Conservation (phyloP, 2,329 filamentous ascomycete species). For the Diaporthe eres region DNA sequence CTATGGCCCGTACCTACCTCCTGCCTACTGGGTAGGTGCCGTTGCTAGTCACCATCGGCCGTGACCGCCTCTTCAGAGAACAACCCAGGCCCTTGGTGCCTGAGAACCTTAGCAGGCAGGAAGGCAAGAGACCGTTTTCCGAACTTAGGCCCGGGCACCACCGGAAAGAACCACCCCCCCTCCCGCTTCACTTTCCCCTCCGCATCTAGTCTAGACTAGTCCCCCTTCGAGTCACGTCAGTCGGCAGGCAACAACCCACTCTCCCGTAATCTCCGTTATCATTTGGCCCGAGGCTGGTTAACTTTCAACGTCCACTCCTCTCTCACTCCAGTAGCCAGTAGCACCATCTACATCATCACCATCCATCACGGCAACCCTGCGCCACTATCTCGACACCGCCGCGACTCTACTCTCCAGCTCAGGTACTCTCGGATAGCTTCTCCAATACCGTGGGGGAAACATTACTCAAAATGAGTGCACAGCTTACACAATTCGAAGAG, state of each 20-base stretch:
- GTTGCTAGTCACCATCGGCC: not conserved
- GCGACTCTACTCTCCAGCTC: conserved; percentile 6
- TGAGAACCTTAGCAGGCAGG: conserved; percentile 1
- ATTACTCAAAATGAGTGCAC: conserved; percentile 53
- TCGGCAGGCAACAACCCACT: conserved; percentile 16
- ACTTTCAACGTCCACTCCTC: conserved; percentile 13
- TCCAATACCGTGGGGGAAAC: not conserved
- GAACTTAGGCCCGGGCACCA: conserved; percentile 8
- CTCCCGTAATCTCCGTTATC: conserved; percentile 30
- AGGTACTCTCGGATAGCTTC: conserved; percentile 31
- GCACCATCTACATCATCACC: not conserved
- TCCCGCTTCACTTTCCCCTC: not conserved
- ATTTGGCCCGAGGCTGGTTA: not conserved
- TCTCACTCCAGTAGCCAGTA: not conserved
- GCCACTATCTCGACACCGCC: not conserved
- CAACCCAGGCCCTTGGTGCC: conserved; percentile 2
- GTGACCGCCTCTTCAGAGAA: conserved; percentile 22
- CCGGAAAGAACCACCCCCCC: conserved; percentile 10
- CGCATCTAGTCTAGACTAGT: conserved; percentile 8
- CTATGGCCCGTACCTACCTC: not conserved
- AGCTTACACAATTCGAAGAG: conserved; percentile 62
- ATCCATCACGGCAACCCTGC: not conserved
- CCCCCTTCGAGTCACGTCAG: not conserved
- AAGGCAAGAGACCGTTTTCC: conserved; percentile 8
- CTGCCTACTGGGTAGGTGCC: not conserved